Evolutionary conservation across 2,329 filamentous ascomycete genomes (phyloP).

Genomic region (Rhinocladiella mackenziei): DNA sequence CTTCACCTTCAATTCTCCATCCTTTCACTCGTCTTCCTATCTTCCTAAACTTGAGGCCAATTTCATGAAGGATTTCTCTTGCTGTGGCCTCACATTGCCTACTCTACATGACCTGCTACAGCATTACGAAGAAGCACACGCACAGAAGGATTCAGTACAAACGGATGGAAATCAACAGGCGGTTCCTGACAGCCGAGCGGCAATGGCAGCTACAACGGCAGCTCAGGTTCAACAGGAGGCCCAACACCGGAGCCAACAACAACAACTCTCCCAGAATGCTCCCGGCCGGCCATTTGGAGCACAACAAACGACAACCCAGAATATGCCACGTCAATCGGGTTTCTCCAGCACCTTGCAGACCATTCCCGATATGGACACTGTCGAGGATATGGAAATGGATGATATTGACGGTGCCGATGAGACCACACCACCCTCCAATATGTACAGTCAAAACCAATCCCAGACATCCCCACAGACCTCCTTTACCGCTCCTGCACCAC

Average conservation of each 20-base stretch:
- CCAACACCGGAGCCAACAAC: constrained; percentile 41
- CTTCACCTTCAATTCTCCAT: constrained; percentile 73
- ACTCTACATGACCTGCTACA: constrained; percentile 92
- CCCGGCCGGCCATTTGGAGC: constrained; percentile 29
- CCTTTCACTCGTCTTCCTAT: constrained; percentile 94
- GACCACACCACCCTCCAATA: constrained; percentile 34
- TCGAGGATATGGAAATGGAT: constrained; percentile 94
- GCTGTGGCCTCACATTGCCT: constrained; percentile 83
- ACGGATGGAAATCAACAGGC: constrained; percentile 47
- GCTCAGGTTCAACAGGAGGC: constrained; percentile 49
- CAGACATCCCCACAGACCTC: constrained; percentile 64
- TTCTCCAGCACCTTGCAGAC: constrained; percentile 33
- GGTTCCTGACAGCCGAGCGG: constrained; percentile 49
- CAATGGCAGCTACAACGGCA: constrained; percentile 42
- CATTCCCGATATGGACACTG: constrained; percentile 38
- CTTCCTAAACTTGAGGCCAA: constrained; percentile 93
- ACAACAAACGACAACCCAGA: constrained; percentile 24
- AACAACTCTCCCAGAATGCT: constrained; percentile 25
- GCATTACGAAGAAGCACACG: constrained; percentile 94
- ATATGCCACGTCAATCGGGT: constrained; percentile 22
- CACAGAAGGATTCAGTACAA: constrained; percentile 58
- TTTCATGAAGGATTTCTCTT: constrained; percentile 96
- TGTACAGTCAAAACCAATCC: constrained; percentile 56
- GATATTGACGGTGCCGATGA: constrained; percentile 54
- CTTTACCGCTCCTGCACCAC: constrained; percentile 53